A percentile compares a stretch with the other conserved stretches of the same genome.
phyloP scores from a whole-genome alignment of 306 rosid genomes.

The Citrullus amarus region DNA sequence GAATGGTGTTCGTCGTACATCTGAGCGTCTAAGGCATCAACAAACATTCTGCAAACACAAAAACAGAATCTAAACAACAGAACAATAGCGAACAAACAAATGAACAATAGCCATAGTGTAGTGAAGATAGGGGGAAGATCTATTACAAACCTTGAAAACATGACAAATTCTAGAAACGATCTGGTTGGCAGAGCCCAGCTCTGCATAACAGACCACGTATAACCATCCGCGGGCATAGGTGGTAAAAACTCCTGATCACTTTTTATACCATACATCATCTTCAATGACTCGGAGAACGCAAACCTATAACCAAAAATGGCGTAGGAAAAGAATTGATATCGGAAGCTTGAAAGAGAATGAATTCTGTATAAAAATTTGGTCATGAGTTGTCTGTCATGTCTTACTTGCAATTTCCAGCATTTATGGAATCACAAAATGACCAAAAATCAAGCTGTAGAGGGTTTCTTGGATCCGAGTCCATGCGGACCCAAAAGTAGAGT shows the following conservation, averaged over 20 bases:
- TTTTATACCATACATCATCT: constrained; percentile 68
- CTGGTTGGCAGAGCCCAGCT: constrained; percentile 89
- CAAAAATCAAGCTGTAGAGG: constrained; percentile 69
- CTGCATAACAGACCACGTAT: constrained; percentile 80
- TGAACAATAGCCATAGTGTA: background rate
- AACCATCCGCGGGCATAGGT: constrained; percentile 74
- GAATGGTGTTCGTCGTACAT: constrained; percentile 71
- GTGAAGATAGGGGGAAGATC: background rate
- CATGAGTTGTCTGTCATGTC: background rate
- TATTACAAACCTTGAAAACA: constrained; percentile 77
- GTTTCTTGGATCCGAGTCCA: constrained; percentile 65
- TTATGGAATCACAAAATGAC: constrained; percentile 82
- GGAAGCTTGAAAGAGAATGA: background rate
- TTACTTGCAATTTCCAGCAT: constrained; percentile 98
- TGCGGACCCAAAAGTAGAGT: constrained; percentile 84
- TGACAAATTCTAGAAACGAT: constrained; percentile 84
- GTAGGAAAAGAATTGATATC: background rate
- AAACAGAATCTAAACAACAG: background rate
- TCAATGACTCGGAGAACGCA: constrained; percentile 68
- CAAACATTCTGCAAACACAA: constrained; percentile 64
- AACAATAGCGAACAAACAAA: background rate
- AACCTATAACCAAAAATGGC: constrained; percentile 31
- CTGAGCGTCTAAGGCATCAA: constrained; percentile 69
- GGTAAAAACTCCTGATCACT: constrained; percentile 43
- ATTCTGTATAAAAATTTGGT: background rate